Evolutionary conservation across 331 rosid genomes (phyloP).

Genomic region (Arachis monticola): DNA sequence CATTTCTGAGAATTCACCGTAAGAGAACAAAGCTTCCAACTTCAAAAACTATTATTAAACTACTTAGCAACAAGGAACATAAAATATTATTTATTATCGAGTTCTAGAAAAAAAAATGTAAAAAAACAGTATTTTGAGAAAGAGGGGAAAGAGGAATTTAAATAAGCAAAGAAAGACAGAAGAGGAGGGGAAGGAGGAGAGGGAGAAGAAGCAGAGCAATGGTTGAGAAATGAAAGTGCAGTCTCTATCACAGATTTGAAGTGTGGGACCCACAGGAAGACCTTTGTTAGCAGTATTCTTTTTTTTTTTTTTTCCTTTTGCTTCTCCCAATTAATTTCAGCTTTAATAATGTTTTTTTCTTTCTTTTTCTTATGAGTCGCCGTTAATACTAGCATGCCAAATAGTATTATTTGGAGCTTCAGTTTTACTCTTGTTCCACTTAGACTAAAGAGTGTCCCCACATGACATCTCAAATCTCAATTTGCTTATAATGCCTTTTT

Average conservation of each 20-base stretch:
- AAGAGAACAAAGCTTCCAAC: conserved; percentile 52
- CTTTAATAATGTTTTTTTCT: conserved; percentile 8
- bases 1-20: conserved; percentile 40
- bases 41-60: conserved; percentile 24
- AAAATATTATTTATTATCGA: background rate
- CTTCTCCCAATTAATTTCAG: conserved; percentile 13
- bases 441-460: background rate
- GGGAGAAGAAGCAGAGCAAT: background rate
- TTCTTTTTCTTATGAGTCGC: background rate
- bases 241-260: conserved; percentile 69
- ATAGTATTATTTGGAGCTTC: background rate
- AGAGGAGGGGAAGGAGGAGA: background rate
- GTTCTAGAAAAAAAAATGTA: background rate
- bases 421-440: background rate
- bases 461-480: background rate
- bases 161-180: conserved; percentile 18
- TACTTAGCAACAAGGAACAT: conserved; percentile 14
- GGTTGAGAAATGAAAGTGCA: conserved; percentile 60
- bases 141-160: conserved; percentile 24
- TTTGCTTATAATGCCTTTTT: background rate
- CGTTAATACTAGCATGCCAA: background rate
- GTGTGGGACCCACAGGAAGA: conserved; percentile 52
- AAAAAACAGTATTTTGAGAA: background rate
- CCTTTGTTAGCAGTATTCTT: conserved; percentile 21
- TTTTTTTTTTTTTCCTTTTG: background rate